Evolutionary conservation across 441 rosid genomes (phyloP).

Genomic region (Populus tomentosa): DNA sequence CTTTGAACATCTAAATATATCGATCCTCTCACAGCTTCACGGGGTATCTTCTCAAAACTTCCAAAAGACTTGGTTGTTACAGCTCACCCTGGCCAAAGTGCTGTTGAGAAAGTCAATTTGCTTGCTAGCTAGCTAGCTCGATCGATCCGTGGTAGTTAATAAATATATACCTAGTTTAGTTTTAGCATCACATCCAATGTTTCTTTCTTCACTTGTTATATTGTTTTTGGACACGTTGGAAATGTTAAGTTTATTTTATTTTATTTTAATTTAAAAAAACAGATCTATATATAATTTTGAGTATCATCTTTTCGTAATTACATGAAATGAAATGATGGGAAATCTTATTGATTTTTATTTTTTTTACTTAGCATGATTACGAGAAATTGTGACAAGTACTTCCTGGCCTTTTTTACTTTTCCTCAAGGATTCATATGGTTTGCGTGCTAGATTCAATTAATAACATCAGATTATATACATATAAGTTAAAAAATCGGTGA

Average conservation of each 20-base stretch:
- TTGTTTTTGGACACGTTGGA: neutral
- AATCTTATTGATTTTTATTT: no score
- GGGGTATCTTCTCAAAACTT: neutral
- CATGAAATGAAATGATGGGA: neutral
- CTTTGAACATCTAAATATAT: constrained; percentile 28
- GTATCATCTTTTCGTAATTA: neutral
- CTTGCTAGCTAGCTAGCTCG: neutral
- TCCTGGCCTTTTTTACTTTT: neutral
- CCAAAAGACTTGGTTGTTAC: neutral
- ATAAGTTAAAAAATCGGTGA: no score
- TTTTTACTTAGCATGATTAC: no score
- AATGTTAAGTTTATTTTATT: neutral
- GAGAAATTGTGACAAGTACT: neutral
- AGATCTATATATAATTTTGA: neutral
- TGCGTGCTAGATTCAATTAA: no score
- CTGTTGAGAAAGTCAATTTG: neutral
- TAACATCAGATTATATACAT: no score
- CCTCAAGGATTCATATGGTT: no score
- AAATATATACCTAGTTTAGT: neutral
- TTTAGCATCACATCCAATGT: neutral
- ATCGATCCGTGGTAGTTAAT: neutral
- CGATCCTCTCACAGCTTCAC: neutral
- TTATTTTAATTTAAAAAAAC: neutral
- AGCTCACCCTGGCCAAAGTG: neutral
- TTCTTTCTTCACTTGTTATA: neutral